Evolutionary conservation across 2,329 filamentous ascomycete genomes (phyloP).

Genomic region (Ophiostoma sp.): DNA sequence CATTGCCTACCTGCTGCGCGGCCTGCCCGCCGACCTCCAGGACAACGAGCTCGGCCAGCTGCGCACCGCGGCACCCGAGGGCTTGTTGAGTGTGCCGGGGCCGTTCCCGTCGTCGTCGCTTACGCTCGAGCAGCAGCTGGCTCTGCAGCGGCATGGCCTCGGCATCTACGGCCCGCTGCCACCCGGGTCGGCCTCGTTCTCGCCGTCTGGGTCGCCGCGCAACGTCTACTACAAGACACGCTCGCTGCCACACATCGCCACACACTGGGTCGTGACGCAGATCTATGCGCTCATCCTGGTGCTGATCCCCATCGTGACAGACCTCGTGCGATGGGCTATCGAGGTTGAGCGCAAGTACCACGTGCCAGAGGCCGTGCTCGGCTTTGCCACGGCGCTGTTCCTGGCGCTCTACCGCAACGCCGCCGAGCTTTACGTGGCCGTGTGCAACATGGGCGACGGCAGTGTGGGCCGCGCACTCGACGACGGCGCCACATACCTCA

Average conservation of each 20-base stretch:
- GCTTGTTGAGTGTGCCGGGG: constrained; percentile 26
- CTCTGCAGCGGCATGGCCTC: constrained; percentile 7
- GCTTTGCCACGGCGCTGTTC: constrained; percentile 19
- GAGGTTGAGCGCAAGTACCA: constrained; percentile 27
- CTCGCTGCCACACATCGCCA: constrained; percentile 24
- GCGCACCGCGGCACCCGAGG: constrained; percentile 45
- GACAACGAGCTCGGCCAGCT: constrained; percentile 50
- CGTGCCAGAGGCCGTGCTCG: constrained; percentile 25
- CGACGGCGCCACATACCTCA: constrained; percentile 28
- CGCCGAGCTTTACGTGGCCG: constrained; percentile 22
- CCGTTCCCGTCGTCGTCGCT: constrained; percentile 13
- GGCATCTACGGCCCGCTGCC: constrained; percentile 8
- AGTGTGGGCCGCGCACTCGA: constrained; percentile 27
- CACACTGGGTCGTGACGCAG: constrained; percentile 27
- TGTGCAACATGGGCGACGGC: constrained; percentile 27
- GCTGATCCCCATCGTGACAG: constrained; percentile 22
- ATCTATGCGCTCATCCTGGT: constrained; percentile 23
- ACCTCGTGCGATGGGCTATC: constrained; percentile 19
- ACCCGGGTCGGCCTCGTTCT: background rate
- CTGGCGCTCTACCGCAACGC: constrained; percentile 21
- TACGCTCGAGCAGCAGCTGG: constrained; percentile 24
- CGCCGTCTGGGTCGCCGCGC: constrained; percentile 16
- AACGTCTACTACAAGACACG: constrained; percentile 17
- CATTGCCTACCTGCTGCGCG: constrained; percentile 58
- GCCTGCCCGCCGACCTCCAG: constrained; percentile 54